Percentiles rank a stretch among this genome's conserved stretches.
Conservation (phyloP, 2,329 filamentous ascomycete genomes). For the Fusarium metavorans region DNA sequence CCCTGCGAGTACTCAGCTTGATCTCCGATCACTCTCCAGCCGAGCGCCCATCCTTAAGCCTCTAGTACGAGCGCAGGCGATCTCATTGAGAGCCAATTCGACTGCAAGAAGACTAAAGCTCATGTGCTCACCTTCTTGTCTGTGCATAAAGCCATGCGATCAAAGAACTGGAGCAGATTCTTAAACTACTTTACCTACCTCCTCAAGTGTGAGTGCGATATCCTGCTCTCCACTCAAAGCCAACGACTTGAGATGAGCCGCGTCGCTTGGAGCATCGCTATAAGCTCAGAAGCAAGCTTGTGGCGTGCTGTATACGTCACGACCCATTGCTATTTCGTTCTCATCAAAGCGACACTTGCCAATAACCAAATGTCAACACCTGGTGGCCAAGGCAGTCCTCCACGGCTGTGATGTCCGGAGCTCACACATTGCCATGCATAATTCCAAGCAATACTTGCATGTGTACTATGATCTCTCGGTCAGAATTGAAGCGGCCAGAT, state of each 20-base stretch:
- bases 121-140: slow-evolving; percentile 16
- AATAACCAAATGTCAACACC: not conserved
- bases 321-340: not conserved
- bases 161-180: slow-evolving; percentile 22
- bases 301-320: not conserved
- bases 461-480: slow-evolving; percentile 24
- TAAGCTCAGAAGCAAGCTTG: not conserved
- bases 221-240: slow-evolving; percentile 16
- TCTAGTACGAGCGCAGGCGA: slow-evolving; percentile 12
- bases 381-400: not conserved
- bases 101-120: slow-evolving; percentile 13
- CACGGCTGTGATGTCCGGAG: no score
- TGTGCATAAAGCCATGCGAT: slow-evolving; percentile 5
- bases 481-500: slow-evolving; percentile 43
- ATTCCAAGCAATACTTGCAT: not conserved
- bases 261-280: not conserved
- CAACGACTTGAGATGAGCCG: slow-evolving; percentile 18
- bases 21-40: no score
- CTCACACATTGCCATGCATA: not conserved
- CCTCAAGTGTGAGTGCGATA: slow-evolving; percentile 22
- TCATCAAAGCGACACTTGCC: not conserved
- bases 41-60: not conserved
- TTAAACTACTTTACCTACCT: slow-evolving; percentile 11
- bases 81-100: slow-evolving; percentile 18
- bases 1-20: slow-evolving; percentile 3